phyloP scores from a whole-genome alignment of 352 stramenopile species.

The Phytophthora citricola region DNA sequence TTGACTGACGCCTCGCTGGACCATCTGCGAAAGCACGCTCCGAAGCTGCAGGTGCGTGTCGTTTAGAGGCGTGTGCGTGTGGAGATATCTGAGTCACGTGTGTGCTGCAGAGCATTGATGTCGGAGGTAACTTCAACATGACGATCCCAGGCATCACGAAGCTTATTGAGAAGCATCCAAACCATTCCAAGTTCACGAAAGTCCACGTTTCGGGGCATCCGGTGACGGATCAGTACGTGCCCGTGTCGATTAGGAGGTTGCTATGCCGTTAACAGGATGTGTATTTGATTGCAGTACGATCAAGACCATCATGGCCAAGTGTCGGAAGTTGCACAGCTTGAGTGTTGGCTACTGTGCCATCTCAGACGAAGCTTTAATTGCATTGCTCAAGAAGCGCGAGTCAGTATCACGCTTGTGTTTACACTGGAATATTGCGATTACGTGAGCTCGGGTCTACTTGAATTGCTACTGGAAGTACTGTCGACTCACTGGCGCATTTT shows the following conservation, averaged over 20 bases:
- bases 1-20: constrained; percentile 82
- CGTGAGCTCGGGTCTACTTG: constrained; percentile 50
- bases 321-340: constrained; percentile 88
- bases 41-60: constrained; percentile 74
- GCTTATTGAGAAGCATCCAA: constrained; percentile 90
- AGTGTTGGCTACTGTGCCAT: constrained; percentile 88
- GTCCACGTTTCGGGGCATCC: constrained; percentile 87
- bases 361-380: constrained; percentile 86
- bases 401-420: constrained; percentile 78
- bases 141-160: constrained; percentile 86
- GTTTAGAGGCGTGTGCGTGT: background rate
- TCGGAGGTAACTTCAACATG: constrained; percentile 92
- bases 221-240: constrained; percentile 80
- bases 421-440: constrained; percentile 90
- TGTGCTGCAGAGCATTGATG: constrained; percentile 72
- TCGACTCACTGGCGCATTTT: constrained; percentile 3
- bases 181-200: constrained; percentile 89
- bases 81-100: background rate
- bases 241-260: background rate
- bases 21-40: constrained; percentile 77
- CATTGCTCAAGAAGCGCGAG: constrained; percentile 85
- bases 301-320: constrained; percentile 89
- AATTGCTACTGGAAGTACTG: background rate
- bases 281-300: constrained; percentile 62
- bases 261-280: background rate